Evolutionary conservation across 2,329 filamentous ascomycete genomes (phyloP), one percentile per base, ranked within the genome.

Genomic region (Beauveria rudraprayagi): DNA sequence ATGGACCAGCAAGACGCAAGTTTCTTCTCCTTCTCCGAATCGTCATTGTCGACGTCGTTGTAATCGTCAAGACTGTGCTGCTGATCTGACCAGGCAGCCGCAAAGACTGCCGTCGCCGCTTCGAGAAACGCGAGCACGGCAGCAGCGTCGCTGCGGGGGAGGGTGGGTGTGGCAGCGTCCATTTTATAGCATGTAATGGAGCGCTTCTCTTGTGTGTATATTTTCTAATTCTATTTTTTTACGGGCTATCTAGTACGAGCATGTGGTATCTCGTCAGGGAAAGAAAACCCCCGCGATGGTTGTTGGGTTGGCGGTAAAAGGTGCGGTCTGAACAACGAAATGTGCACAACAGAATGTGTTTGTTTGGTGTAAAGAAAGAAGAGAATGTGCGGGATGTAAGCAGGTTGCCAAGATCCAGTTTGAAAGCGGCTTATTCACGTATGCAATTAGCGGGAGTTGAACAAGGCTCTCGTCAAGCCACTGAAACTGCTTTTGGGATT

Each of bases 111-210:
- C 55, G 63, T 43, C 5, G 64, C 64, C 3, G 54, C 55, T 14
- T 61, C 55, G 48, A 72, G 60, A n/a, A 69, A 67, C 19, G n/a
- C 40, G 2, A 56, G 48, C n/a, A 69, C 24, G 24, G 63, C 50
- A 47, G 64, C 63, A 8, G 53, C n/a, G 41, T 7, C n/a, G 41
- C 41, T 43, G 41, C 7, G 28, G 16, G 26, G 44, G 24, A 16
- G 16, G 0, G 14, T 22, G 34, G 41, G 24, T 41, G 62, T 55
- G 62, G 59, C 66, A 66, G 65, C 62, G 34, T 65, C 67, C 70
- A 72, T 71, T 70, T 70, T 70, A 71, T 70, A 70, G 61, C 69
- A 69, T 70, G 64, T 71, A 70, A 70, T 67, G 65, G 63, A 30
- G 37, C 40, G 41, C 64, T 37, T 40, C 19, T 50, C 5, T 58